Conservation (phyloP, 2,329 filamentous ascomycete species). For the Epichloe hybrida region DNA sequence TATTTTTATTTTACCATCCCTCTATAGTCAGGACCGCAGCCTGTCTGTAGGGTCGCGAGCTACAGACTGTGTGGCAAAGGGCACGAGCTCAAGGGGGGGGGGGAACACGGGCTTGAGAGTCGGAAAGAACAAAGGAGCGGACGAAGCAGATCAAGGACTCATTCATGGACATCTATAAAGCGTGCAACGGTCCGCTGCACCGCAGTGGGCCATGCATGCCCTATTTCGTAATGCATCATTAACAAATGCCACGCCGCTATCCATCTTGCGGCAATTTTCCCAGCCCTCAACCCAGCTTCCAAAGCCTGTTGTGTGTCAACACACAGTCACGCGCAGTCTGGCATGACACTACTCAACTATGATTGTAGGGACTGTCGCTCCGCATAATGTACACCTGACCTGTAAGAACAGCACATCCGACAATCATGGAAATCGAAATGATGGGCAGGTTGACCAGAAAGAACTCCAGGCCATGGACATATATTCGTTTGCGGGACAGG, state of each 20-base stretch:
- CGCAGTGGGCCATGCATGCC: neutral
- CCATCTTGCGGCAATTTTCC: neutral
- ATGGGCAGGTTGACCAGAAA: conserved; percentile 57
- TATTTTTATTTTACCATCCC: too few species aligned
- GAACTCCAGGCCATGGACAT: conserved; percentile 50
- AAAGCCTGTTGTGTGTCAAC: neutral
- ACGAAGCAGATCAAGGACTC: too few species aligned
- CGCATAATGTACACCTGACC: conserved; percentile 46
- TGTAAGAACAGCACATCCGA: conserved; percentile 47
- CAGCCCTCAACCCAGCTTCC: neutral
- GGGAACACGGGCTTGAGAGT: too few species aligned
- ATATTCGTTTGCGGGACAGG: conserved; percentile 52
- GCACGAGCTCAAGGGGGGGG: too few species aligned
- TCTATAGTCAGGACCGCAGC: too few species aligned
- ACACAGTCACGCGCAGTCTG: too few species aligned
- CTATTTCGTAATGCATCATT: too few species aligned
- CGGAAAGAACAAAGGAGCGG: too few species aligned
- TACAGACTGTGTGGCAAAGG: too few species aligned
- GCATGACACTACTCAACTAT: neutral
- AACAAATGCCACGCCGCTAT: neutral
- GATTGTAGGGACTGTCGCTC: conserved; percentile 6
- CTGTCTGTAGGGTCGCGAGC: too few species aligned
- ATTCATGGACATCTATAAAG: neutral
- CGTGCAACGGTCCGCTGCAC: neutral
- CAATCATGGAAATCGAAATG: conserved; percentile 53